These are phyloP conservation scores for Magnaporthiopsis poae DNA, from an alignment of 2,329 filamentous ascomycete genomes.

Conservation along the genomic window DNA sequence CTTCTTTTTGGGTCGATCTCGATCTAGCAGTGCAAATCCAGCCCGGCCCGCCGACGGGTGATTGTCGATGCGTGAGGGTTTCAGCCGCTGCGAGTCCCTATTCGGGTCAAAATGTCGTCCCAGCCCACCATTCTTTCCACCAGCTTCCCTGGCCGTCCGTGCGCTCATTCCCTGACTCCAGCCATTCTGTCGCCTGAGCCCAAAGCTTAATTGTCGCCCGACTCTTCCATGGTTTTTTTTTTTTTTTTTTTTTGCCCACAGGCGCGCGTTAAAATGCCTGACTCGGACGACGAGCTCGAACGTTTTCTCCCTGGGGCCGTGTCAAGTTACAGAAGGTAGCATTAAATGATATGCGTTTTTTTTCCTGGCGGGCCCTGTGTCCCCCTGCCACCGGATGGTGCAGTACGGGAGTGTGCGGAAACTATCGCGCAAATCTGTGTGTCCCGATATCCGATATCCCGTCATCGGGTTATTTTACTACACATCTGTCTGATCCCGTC, in stretches of 20 bases:
- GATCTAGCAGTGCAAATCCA: too few relatives aligned
- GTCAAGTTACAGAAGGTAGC: background rate
- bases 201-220: background rate
- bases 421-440: background rate
- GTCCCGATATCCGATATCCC: background rate
- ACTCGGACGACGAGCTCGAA: background rate
- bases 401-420: background rate
- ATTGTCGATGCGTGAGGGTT: background rate
- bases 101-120: background rate
- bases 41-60: too few relatives aligned
- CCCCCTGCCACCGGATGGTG: background rate
- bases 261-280: background rate
- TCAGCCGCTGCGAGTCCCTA: background rate
- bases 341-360: too few relatives aligned
- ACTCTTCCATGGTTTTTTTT: background rate
- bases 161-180: background rate
- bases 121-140: background rate
- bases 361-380: background rate
- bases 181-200: background rate
- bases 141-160: background rate
- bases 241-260: background rate
- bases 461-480: background rate
- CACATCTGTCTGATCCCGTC: background rate
- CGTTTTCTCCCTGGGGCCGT: background rate
- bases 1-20: too few relatives aligned